These are phyloP conservation scores for Vigna nakashimae DNA, from an alignment of 306 rosid genomes.

Conservation along the genomic window DNA sequence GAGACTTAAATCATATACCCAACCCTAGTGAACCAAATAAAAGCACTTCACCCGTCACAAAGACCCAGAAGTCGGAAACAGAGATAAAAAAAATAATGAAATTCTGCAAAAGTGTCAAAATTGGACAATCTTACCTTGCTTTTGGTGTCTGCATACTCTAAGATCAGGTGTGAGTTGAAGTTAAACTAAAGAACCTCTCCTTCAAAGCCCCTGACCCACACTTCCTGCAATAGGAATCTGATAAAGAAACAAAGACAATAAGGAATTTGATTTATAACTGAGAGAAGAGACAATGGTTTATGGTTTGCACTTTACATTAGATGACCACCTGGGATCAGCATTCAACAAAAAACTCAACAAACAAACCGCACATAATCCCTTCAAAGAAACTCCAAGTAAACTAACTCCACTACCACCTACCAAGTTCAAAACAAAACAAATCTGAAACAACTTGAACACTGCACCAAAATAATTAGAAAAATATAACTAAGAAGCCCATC, in stretches of 20 bases:
- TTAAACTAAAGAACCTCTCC: slow-evolving; percentile 45
- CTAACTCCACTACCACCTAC: slow-evolving; percentile 97
- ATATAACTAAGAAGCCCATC: slow-evolving; percentile 43
- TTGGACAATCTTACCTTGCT: slow-evolving; percentile 66
- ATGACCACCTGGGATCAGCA: slow-evolving; percentile 55
- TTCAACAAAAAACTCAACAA: slow-evolving; percentile 63
- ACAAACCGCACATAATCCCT: slow-evolving; percentile 76
- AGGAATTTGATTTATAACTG: slow-evolving; percentile 55
- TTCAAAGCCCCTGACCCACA: slow-evolving; percentile 68
- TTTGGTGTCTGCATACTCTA: slow-evolving; percentile 82
- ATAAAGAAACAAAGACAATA: slow-evolving; percentile 57
- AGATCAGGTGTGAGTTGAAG: slow-evolving; percentile 34
- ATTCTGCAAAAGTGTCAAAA: slow-evolving; percentile 29
- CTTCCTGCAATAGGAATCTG: slow-evolving; percentile 59
- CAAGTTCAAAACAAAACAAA: slow-evolving; percentile 50
- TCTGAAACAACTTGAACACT: slow-evolving; percentile 25
- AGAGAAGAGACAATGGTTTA: slow-evolving; percentile 38
- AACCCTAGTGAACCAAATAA: slow-evolving; percentile 11
- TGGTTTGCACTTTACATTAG: slow-evolving; percentile 31
- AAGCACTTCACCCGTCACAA: slow-evolving; percentile 9
- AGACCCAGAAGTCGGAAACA: slow-evolving; percentile 2
- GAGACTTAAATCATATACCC: slow-evolving; percentile 7
- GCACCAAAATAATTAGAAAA: slow-evolving; percentile 41
- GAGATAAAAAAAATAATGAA: background rate
- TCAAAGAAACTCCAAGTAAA: slow-evolving; percentile 83